Percentiles rank a stretch among this genome's conserved stretches.
Evolutionary conservation across 1,139 yeast genomes (phyloP).

Genomic region (Sugiyamaella sp.): DNA sequence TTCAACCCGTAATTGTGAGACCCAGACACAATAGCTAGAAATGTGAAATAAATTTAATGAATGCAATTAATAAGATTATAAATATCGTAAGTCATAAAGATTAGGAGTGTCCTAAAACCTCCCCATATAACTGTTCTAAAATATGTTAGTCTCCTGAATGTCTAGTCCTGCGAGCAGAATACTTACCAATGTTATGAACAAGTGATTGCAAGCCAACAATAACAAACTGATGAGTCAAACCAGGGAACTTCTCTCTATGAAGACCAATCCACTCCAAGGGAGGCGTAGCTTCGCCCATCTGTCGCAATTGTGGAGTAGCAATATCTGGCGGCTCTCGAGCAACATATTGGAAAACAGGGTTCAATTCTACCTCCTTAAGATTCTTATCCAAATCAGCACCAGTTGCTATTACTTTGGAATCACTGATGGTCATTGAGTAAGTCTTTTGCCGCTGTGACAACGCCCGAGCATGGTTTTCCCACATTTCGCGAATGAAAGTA

Average conservation of each 20-base stretch:
- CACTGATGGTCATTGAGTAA: constrained; percentile 31
- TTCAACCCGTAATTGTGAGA: constrained; percentile 3
- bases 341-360: constrained; percentile 58
- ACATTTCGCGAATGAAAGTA: constrained; percentile 91
- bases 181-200: constrained; percentile 47
- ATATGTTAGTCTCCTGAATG: constrained; percentile 4
- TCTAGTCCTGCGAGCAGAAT: not conserved
- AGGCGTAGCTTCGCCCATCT: constrained; percentile 95
- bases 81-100: constrained; percentile 12
- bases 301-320: constrained; percentile 86
- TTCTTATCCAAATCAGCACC: constrained; percentile 53
- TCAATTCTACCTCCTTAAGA: constrained; percentile 63
- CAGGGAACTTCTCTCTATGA: constrained; percentile 82
- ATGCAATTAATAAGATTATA: not conserved
- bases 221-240: constrained; percentile 77
- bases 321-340: constrained; percentile 77
- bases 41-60: not conserved
- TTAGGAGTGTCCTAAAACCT: constrained; percentile 18
- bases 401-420: constrained; percentile 39
- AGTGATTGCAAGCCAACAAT: constrained; percentile 74
- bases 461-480: constrained; percentile 71
- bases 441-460: constrained; percentile 52
- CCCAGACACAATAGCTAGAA: constrained; percentile 9
- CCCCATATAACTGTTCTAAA: constrained; percentile 18
- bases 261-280: constrained; percentile 98